A percentile compares a stretch with the other conserved stretches of the same genome.
phyloP scores from a whole-genome alignment of 176 grass and related monocot species.

The Zea luxurians region DNA sequence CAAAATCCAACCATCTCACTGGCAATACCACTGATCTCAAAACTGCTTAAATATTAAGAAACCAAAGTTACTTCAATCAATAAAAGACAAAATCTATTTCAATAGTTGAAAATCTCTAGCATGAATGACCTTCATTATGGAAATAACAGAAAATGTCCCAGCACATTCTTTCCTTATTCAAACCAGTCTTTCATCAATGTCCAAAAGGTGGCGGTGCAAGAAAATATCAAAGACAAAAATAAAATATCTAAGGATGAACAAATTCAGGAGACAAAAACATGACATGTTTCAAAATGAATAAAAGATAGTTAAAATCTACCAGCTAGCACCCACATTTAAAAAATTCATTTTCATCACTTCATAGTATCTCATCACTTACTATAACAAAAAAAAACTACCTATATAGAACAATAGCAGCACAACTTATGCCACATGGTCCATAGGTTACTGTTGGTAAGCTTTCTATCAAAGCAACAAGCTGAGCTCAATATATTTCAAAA shows the following conservation, averaged over 20 bases:
- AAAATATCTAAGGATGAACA: not conserved
- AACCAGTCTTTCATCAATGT: conserved; percentile 2
- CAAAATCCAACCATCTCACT: conserved; percentile 19
- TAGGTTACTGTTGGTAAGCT: not conserved
- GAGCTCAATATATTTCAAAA: not conserved
- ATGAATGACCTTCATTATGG: not conserved
- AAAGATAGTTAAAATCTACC: not conserved
- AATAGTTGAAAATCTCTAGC: not conserved
- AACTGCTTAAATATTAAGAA: not conserved
- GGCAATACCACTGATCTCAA: not conserved
- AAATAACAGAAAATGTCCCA: not conserved
- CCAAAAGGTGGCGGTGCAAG: not conserved
- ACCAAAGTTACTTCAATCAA: too few species aligned
- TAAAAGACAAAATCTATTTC: not conserved
- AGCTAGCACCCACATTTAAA: not conserved
- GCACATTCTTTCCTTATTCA: not conserved
- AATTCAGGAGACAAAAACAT: not conserved
- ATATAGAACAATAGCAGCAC: not conserved
- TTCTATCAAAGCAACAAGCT: not conserved
- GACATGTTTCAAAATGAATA: conserved; percentile 6
- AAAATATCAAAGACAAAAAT: not conserved
- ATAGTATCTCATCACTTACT: not conserved
- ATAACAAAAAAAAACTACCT: conserved; percentile 16
- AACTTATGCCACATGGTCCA: not conserved
- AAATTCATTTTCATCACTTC: not conserved